Percentiles rank a stretch among this genome's conserved stretches.
phyloP scores from a whole-genome alignment of 2,329 filamentous ascomycete species.

The Colletotrichum liriopes region DNA sequence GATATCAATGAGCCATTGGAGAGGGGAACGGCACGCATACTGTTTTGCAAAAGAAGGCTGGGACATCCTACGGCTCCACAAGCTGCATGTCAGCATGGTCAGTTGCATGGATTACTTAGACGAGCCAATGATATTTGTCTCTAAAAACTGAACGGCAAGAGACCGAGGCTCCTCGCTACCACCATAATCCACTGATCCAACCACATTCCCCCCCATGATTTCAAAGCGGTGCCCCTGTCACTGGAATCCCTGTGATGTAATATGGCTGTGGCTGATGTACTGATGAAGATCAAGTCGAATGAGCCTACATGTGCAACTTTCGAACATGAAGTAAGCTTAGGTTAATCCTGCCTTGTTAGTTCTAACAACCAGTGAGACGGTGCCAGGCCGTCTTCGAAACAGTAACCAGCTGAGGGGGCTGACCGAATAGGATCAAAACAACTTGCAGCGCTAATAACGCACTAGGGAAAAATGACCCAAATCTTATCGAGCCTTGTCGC shows the following conservation, averaged over 20 bases:
- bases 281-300: background rate
- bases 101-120: background rate
- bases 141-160: background rate
- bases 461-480: background rate
- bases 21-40: background rate
- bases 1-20: background rate
- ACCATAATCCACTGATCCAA: background rate
- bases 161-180: background rate
- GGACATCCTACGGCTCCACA: background rate
- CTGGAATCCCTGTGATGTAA: background rate
- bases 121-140: background rate
- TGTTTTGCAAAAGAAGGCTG: constrained; percentile 1
- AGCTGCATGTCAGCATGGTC: constrained; percentile 5
- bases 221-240: background rate
- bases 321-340: background rate
- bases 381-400: background rate
- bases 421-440: background rate
- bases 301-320: background rate
- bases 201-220: background rate
- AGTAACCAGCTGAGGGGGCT: background rate
- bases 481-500: background rate
- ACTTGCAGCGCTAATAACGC: background rate
- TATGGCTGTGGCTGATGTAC: too few relatives aligned
- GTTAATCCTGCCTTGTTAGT: background rate
- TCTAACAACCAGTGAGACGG: background rate